A percentile compares a stretch with the other conserved stretches of the same genome.
phyloP scores from a whole-genome alignment of 106 monocot genomes.

The Acanthochlamys bracteata region DNA sequence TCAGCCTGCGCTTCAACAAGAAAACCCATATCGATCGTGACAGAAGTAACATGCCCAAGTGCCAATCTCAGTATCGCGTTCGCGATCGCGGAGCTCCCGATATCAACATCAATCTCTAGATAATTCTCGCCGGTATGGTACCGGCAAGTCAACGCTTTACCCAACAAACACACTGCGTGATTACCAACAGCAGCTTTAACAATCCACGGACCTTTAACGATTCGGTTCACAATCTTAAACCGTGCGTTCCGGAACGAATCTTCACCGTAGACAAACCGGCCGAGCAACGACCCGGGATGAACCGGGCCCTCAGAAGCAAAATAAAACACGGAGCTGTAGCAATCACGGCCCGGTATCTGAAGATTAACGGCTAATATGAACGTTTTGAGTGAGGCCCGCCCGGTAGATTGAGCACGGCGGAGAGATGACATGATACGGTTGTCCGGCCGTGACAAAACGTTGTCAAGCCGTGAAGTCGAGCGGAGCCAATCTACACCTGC shows the following conservation, averaged over 20 bases:
- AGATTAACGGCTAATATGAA: conserved; percentile 70
- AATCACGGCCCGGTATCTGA: conserved; percentile 61
- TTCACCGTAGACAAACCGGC: conserved; percentile 56
- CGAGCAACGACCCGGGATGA: conserved; percentile 39
- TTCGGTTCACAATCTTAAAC: conserved; percentile 74
- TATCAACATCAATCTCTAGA: conserved; percentile 73
- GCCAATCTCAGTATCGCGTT: conserved; percentile 50
- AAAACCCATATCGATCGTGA: conserved; percentile 74
- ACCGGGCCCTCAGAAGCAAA: conserved; percentile 51
- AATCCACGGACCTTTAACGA: conserved; percentile 73
- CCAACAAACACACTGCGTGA: conserved; percentile 58
- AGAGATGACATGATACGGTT: conserved; percentile 37
- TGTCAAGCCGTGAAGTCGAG: conserved; percentile 43
- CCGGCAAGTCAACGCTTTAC: conserved; percentile 49
- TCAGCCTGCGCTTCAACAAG: conserved; percentile 60
- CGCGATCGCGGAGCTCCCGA: conserved; percentile 71
- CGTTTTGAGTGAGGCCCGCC: conserved; percentile 18
- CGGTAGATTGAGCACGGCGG: conserved; percentile 21
- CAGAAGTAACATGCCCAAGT: conserved; percentile 51
- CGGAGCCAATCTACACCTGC: conserved; percentile 80
- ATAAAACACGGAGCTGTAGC: conserved; percentile 62
- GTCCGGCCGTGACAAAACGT: conserved; percentile 45
- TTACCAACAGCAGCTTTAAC: conserved; percentile 64
- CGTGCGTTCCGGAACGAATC: conserved; percentile 56
- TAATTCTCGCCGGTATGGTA: conserved; percentile 53